Base-by-base conservation (phyloP, 768 basidiomycete species). In the Rickenella mellea region DNA sequence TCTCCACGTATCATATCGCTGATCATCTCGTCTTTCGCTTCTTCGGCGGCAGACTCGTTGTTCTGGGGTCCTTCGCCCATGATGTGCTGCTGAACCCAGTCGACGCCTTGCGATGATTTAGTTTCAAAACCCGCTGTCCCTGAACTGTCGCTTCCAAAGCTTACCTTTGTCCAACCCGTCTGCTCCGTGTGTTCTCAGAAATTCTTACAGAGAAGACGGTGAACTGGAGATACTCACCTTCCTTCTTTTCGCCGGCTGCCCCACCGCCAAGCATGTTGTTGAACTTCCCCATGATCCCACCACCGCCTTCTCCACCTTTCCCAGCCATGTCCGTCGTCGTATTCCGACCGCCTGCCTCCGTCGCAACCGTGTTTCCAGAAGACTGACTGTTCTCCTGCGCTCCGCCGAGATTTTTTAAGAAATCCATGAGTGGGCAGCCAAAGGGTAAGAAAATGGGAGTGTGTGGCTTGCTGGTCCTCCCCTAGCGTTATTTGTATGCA, bases 71-170 rank as follows among this genome's bases (percentile, higher is more conserved):
- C 66, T 35, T 59, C 42, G 26, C 57, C 54, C 26, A 70, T 48
- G 24, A 67, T 52, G 49, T 67, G 65, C 48, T 69, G 63, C 47
- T 70, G 67, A 14, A 68, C 58, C 27, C 61, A 60, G 47, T 69
- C 66, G 39, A 69, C n/a, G 41, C 24, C 32, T 20, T 10, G 11
- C 35, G 11, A 41, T 10, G 35, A 12, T 19, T 22, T 24, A 10
- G 2, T 9, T 15, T 36, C 19, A 2, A 22, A 27, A 19, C 11
- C 2, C 26, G 21, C 3, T 24, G 17, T 22, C 36, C 21, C 27
- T 21, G 37, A 24, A 37, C 8, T 19, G 27, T 20, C 15, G 14
- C 14, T 27, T 14, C 24, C 11, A 20, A 21, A 38, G 49, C 54
- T 39, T 25, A 63, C 63, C 52, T 55, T 64, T 65, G 44, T 65